Evolutionary conservation across 352 stramenopile genomes (phyloP), one percentile per base, ranked within the genome.

Genomic region (Lagenidium sp.): DNA sequence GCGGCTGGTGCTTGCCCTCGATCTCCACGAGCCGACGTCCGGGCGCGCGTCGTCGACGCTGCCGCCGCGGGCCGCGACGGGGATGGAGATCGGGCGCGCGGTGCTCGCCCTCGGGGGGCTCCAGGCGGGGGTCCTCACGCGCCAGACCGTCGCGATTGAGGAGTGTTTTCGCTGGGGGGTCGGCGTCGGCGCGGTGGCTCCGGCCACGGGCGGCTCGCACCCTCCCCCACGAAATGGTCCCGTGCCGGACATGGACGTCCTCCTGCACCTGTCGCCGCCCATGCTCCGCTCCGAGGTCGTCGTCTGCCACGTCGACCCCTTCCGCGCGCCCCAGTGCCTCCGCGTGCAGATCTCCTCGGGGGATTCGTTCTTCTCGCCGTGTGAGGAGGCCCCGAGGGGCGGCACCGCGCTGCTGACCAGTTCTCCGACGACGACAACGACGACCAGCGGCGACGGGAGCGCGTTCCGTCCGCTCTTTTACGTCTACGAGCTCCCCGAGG

Each of bases 341-440:
- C 46, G 63, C 23, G 60, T 85, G 0, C 71, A 87, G 35, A 69
- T 87, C 8, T 87, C 74, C 0, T 83, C 74, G 6, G 74, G 69
- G 0, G 74, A 81, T 36, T 62, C 63, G 6, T 64, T 74, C 43
- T 85, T 65, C 39, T 81, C 70, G 2, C 36, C 52, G 0, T 69
- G 49, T 25, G 26, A n/a, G 15, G 41, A 25, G 19, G 53, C n/a
- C n/a, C n/a, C n/a, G n/a, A n/a, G n/a, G n/a, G n/a, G n/a, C n/a
- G n/a, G n/a, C n/a, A n/a, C n/a, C n/a, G n/a, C n/a, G n/a, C n/a
- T n/a, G n/a, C n/a, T n/a, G n/a, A n/a, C n/a, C n/a, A n/a, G n/a
- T n/a, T n/a, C n/a, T n/a, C n/a, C n/a, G n/a, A n/a, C n/a, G n/a
- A n/a, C n/a, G n/a, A n/a, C n/a, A n/a, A n/a, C n/a, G n/a, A n/a